A percentile compares a stretch with the other conserved stretches of the same genome.
Evolutionary conservation across 331 rosid genomes (phyloP).

Genomic region (Malus hybrid): DNA sequence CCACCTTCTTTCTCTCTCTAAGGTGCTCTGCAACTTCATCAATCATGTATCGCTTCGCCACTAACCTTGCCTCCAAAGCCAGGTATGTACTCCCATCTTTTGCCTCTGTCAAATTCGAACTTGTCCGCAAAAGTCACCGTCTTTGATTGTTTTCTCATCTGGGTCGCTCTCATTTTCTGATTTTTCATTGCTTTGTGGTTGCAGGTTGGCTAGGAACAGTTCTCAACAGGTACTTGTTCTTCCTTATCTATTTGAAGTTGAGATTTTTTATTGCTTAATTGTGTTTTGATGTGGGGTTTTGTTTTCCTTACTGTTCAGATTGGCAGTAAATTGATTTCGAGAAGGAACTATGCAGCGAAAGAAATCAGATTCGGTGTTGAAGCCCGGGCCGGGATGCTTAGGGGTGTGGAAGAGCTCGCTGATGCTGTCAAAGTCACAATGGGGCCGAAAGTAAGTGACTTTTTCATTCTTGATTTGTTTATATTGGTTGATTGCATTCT

Average conservation of each 20-base stretch:
- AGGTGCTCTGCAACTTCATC: neutral
- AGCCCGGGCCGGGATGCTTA: constrained; percentile 89
- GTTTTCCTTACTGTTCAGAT: constrained; percentile 22
- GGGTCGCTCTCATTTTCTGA: neutral
- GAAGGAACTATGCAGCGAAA: constrained; percentile 86
- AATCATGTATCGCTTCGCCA: constrained; percentile 28
- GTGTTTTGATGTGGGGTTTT: neutral
- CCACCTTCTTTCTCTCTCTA: neutral
- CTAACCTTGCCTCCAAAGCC: constrained; percentile 31
- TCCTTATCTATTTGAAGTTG: neutral
- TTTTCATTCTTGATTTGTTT: neutral
- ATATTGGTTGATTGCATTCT: neutral
- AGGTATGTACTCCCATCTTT: constrained; percentile 18
- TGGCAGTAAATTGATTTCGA: constrained; percentile 59
- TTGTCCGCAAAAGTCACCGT: neutral
- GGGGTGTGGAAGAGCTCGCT: constrained; percentile 94
- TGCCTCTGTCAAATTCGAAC: neutral
- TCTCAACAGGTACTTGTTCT: constrained; percentile 15
- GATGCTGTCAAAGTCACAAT: constrained; percentile 94
- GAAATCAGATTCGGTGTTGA: constrained; percentile 87
- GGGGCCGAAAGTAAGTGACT: constrained; percentile 82
- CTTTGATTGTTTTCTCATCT: constrained; percentile 1
- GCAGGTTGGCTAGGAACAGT: constrained; percentile 16
- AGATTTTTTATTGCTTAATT: neutral
- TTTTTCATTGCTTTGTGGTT: neutral